Conservation (phyloP, 768 basidiomycete species). For the Boletales sp. region DNA sequence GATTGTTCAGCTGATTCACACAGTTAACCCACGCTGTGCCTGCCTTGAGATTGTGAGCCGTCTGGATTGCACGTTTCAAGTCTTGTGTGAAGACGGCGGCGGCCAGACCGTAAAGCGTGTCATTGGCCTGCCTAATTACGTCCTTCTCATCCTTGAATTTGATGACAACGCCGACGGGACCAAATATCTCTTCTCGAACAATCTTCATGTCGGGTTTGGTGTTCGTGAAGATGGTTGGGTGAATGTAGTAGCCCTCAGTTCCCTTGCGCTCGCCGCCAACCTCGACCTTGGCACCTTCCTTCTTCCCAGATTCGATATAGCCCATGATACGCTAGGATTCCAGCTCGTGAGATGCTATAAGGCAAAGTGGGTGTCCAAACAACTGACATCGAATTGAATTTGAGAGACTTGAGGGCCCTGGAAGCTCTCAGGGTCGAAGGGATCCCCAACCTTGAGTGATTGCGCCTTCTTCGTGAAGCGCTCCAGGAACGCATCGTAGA, state of each 20-base stretch:
- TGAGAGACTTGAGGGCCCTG: slow-evolving; percentile 83
- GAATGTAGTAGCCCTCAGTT: slow-evolving; percentile 63
- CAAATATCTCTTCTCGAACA: slow-evolving; percentile 74
- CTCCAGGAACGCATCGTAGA: slow-evolving; percentile 76
- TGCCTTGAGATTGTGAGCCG: slow-evolving; percentile 72
- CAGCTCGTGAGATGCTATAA: neutral
- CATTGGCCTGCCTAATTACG: slow-evolving; percentile 74
- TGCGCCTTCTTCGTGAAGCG: slow-evolving; percentile 53
- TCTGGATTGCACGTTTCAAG: slow-evolving; percentile 67
- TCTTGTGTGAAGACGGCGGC: slow-evolving; percentile 83
- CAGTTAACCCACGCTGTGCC: slow-evolving; percentile 73
- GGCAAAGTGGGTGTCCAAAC: neutral
- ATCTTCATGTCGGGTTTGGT: slow-evolving; percentile 69
- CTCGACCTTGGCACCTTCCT: slow-evolving; percentile 65
- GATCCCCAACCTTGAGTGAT: slow-evolving; percentile 64
- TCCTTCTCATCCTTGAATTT: slow-evolving; percentile 72
- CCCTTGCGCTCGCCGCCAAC: slow-evolving; percentile 62
- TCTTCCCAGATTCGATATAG: slow-evolving; percentile 75
- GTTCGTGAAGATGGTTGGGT: slow-evolving; percentile 74
- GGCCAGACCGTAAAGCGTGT: slow-evolving; percentile 83
- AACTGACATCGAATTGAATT: slow-evolving; percentile 63
- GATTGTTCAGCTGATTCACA: slow-evolving; percentile 23
- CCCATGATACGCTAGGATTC: slow-evolving; percentile 61
- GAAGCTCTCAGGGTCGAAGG: slow-evolving; percentile 54
- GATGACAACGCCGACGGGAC: slow-evolving; percentile 73